A percentile compares a stretch with the other conserved stretches of the same genome.
phyloP scores from a whole-genome alignment of 768 basidiomycete genomes.

The Pleurotus cornucopiae region DNA sequence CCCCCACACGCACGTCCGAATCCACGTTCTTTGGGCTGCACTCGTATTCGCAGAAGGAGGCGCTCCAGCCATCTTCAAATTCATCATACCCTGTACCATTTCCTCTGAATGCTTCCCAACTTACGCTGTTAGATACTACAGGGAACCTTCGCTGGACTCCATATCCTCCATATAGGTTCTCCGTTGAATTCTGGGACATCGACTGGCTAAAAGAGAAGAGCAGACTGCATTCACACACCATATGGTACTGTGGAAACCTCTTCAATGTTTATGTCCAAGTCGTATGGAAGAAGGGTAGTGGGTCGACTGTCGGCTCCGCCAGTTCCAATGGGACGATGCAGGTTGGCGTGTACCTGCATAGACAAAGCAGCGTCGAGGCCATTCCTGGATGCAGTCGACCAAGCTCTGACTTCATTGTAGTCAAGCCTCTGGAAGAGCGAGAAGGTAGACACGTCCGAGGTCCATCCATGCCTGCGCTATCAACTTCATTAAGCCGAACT shows the following conservation, averaged over 20 bases:
- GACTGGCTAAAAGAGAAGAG: constrained; percentile 81
- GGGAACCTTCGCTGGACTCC: constrained; percentile 56
- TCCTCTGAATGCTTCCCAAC: constrained; percentile 32
- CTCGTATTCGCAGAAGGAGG: constrained; percentile 20
- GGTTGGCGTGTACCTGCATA: constrained; percentile 84
- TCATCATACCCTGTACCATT: constrained; percentile 28
- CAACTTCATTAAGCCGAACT: constrained; percentile 25
- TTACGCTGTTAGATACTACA: constrained; percentile 24
- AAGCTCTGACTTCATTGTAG: constrained; percentile 8
- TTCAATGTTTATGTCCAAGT: constrained; percentile 90
- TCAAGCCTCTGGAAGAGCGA: constrained; percentile 9
- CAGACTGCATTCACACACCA: constrained; percentile 76
- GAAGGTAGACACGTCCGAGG: constrained; percentile 20
- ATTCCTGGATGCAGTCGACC: constrained; percentile 72
- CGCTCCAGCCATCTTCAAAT: not conserved
- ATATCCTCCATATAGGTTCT: constrained; percentile 80
- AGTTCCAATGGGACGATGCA: constrained; percentile 34
- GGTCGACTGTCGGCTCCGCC: constrained; percentile 13
- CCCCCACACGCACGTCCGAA: constrained; percentile 30
- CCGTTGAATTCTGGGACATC: constrained; percentile 89
- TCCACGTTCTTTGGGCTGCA: constrained; percentile 63
- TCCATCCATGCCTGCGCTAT: constrained; percentile 27
- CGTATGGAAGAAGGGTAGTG: constrained; percentile 66
- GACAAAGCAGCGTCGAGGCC: constrained; percentile 78
- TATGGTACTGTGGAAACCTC: constrained; percentile 86